Conservation (phyloP, 371 early-diverging fungal genomes). For the Lichtheimia hyalospora region DNA sequence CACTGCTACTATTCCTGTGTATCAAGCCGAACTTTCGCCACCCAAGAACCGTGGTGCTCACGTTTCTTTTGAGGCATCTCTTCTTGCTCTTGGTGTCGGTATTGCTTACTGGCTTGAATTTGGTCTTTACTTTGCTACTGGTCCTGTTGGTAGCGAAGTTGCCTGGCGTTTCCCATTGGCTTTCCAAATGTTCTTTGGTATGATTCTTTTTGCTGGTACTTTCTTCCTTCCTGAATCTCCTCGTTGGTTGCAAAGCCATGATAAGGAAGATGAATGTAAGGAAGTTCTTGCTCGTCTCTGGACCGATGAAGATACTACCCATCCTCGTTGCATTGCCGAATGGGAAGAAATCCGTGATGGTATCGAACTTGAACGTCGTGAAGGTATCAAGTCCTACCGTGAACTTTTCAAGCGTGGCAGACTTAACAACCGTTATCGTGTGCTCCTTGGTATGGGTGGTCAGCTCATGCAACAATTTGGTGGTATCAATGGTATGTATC, state of each 20-base stretch:
- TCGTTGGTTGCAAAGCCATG: slow-evolving; percentile 58
- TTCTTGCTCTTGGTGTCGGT: slow-evolving; percentile 34
- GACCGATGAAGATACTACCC: slow-evolving; percentile 42
- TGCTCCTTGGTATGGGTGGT: slow-evolving; percentile 51
- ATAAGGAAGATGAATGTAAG: slow-evolving; percentile 38
- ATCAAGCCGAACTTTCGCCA: slow-evolving; percentile 50
- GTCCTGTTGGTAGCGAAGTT: too few species aligned
- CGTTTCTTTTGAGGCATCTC: slow-evolving; percentile 38
- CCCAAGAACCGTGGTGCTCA: slow-evolving; percentile 44
- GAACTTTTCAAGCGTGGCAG: slow-evolving; percentile 47
- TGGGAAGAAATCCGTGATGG: slow-evolving; percentile 49
- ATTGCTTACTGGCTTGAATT: slow-evolving; percentile 46
- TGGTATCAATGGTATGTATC: slow-evolving; percentile 35
- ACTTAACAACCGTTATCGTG: slow-evolving; percentile 53
- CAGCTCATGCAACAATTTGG: slow-evolving; percentile 51
- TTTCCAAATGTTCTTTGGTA: slow-evolving; percentile 45
- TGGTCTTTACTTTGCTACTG: slow-evolving; percentile 32
- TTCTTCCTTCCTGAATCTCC: slow-evolving; percentile 58
- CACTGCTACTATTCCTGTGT: slow-evolving; percentile 50
- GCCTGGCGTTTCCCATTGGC: slow-evolving; percentile 51
- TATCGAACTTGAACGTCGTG: slow-evolving; percentile 48
- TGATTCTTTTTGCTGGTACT: slow-evolving; percentile 38
- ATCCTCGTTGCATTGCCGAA: slow-evolving; percentile 48
- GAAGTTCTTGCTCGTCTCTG: slow-evolving; percentile 39
- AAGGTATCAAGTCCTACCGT: slow-evolving; percentile 40